Conservation (phyloP, 164 flowering plant genomes). For the Liquidambar formosana region DNA sequence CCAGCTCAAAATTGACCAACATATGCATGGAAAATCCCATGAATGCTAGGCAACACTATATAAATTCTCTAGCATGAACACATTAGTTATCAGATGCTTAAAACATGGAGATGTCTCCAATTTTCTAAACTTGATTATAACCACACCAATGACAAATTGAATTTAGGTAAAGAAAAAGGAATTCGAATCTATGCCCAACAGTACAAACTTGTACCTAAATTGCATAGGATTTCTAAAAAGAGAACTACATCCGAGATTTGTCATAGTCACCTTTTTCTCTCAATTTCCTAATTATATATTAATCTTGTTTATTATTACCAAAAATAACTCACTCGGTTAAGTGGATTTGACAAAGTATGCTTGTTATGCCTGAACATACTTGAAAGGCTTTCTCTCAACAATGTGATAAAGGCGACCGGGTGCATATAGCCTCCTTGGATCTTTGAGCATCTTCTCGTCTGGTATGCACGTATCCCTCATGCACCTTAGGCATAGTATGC, state of each 20-base stretch:
- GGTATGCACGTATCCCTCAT: slow-evolving; percentile 87
- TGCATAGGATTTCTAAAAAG: background rate
- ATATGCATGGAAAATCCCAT: too few relatives aligned
- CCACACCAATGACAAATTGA: background rate
- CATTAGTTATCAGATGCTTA: background rate
- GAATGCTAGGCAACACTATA: too few relatives aligned
- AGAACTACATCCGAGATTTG: background rate
- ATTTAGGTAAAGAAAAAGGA: background rate
- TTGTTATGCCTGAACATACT: slow-evolving; percentile 37
- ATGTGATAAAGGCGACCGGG: slow-evolving; percentile 98
- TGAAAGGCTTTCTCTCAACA: slow-evolving; percentile 89
- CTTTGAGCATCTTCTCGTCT: slow-evolving; percentile 79
- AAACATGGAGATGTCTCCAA: background rate
- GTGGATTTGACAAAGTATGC: background rate
- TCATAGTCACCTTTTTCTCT: background rate
- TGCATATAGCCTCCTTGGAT: slow-evolving; percentile 95
- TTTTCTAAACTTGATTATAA: background rate
- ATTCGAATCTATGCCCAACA: background rate
- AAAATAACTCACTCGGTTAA: background rate
- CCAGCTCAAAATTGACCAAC: background rate
- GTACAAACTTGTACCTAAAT: background rate
- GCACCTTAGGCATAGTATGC: slow-evolving; percentile 85
- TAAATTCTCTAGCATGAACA: too few relatives aligned
- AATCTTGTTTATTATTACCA: background rate
- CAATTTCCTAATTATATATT: too few relatives aligned